Evolutionary conservation across 192 early-diverging fungal species (phyloP).

Genomic region (Pilaira anomala): DNA sequence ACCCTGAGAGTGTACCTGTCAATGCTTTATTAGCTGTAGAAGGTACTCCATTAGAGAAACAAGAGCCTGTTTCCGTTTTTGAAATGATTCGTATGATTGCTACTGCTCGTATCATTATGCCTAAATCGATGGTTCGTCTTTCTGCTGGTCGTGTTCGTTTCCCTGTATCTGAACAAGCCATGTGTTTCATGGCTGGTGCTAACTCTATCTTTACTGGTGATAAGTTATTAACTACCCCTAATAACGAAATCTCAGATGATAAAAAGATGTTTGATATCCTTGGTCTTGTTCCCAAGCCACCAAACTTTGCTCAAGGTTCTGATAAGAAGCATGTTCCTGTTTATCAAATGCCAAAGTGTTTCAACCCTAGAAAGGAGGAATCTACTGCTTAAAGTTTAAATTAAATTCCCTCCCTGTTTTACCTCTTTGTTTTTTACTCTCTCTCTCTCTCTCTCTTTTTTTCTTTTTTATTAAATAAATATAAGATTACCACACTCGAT

Average conservation of each 20-base stretch:
- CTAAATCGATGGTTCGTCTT: constrained; percentile 71
- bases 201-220: constrained; percentile 86
- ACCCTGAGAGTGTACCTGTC: constrained; percentile 79
- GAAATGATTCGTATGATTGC: constrained; percentile 85
- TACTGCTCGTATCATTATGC: constrained; percentile 80
- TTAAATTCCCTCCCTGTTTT: too few relatives aligned
- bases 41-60: constrained; percentile 75
- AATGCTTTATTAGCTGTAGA: constrained; percentile 78
- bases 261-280: constrained; percentile 71
- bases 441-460: too few relatives aligned
- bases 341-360: constrained; percentile 27
- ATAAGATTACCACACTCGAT: too few relatives aligned
- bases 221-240: constrained; percentile 75
- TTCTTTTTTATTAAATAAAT: too few relatives aligned
- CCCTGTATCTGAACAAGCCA: constrained; percentile 56
- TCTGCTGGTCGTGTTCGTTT: constrained; percentile 76
- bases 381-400: background rate
- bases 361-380: constrained; percentile 9
- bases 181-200: constrained; percentile 82
- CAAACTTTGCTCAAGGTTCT: constrained; percentile 46
- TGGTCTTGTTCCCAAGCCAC: constrained; percentile 46
- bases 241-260: constrained; percentile 70
- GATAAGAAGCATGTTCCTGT: constrained; percentile 29
- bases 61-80: constrained; percentile 76
- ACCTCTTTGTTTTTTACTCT: too few relatives aligned